Evolutionary conservation across 139 green algal genomes (phyloP).

Genomic region (Pleodorina starrii): DNA sequence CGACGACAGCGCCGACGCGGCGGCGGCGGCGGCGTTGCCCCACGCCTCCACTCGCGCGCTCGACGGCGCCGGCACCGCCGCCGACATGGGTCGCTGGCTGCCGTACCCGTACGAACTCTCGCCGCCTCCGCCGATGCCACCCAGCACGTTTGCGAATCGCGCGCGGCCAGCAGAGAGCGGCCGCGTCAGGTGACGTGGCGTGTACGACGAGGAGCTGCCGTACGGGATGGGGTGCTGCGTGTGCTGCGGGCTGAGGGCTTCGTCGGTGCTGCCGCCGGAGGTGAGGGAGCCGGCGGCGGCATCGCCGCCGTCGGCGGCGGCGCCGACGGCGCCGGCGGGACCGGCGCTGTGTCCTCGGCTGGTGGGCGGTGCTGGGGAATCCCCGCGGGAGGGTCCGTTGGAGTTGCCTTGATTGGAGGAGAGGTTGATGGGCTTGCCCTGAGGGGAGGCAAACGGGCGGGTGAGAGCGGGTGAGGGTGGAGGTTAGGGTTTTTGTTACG

Average conservation of each 20-base stretch:
- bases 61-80: not conserved
- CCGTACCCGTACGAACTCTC: not conserved
- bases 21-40: not conserved
- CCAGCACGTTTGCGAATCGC: slow-evolving; percentile 10
- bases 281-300: not conserved
- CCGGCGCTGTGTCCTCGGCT: no score
- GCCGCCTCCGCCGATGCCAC: not conserved
- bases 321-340: no score
- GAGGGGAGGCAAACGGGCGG: no score
- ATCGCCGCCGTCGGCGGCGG: not conserved
- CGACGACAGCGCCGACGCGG: slow-evolving; percentile 11
- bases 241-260: not conserved
- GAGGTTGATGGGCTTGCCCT: no score
- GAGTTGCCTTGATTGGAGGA: no score
- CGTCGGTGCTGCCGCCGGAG: not conserved
- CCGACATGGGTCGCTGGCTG: not conserved
- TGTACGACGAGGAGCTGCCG: not conserved
- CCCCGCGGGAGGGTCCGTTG: not conserved
- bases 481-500: no score
- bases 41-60: slow-evolving; percentile 10
- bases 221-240: not conserved
- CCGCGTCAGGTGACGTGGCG: not conserved
- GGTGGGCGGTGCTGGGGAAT: no score
- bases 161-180: slow-evolving; percentile 32
- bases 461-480: no score